Conservation (phyloP, 2,329 filamentous ascomycete species). For the Cryphonectria radicalis region DNA sequence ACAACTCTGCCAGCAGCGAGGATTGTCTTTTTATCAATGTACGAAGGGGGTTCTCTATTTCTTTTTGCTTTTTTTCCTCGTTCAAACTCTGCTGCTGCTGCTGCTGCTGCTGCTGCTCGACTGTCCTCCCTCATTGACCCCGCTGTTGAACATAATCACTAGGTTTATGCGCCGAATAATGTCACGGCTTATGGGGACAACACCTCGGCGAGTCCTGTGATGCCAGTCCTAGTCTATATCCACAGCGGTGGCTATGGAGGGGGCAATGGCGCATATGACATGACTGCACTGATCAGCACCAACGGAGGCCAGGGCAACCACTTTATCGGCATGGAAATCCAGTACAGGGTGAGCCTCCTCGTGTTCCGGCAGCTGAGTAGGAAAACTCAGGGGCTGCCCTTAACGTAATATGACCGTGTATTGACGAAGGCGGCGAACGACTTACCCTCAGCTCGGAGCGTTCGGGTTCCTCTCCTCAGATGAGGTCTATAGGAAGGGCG, state of each 20-base stretch:
- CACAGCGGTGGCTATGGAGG: not conserved
- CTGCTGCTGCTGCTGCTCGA: not conserved
- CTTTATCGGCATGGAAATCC: not conserved
- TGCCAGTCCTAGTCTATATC: conserved; percentile 5
- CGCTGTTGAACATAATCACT: not conserved
- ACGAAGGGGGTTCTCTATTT: not conserved
- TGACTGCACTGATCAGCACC: not conserved
- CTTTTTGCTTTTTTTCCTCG: not conserved
- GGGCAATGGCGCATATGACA: not conserved
- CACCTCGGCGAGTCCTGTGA: not conserved
- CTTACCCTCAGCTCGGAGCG: conserved; percentile 27
- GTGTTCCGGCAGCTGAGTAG: too few species aligned
- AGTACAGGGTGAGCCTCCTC: not conserved
- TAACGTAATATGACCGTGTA: not conserved
- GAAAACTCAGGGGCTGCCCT: not conserved
- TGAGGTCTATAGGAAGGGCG: conserved; percentile 28
- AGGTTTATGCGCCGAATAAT: not conserved
- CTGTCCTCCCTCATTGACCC: not conserved
- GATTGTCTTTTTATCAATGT: conserved; percentile 4
- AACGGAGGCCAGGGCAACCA: not conserved
- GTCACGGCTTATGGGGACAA: not conserved
- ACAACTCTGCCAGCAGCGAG: conserved; percentile 5
- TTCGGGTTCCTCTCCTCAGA: conserved; percentile 32
- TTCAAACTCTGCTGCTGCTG: not conserved
- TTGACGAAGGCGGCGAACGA: not conserved